Evolutionary conservation across 768 basidiomycete species (phyloP).

Genomic region (Rossbeevera mucosa): DNA sequence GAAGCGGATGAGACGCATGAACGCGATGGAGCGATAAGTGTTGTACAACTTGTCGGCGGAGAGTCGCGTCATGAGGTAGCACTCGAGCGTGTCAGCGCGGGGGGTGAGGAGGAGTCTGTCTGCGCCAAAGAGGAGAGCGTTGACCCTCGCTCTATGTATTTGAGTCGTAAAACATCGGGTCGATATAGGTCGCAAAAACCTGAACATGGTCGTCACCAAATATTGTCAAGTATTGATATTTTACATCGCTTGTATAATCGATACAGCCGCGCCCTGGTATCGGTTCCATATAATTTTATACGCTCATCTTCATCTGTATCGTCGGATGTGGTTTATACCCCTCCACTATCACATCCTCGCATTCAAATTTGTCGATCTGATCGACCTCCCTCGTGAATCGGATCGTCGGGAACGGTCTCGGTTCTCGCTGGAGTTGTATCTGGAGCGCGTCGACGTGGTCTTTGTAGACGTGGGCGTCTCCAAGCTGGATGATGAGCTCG

Average conservation of each 20-base stretch:
- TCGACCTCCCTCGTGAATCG: conserved; percentile 61
- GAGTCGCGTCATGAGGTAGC: conserved; percentile 21
- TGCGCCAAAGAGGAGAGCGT: conserved; percentile 24
- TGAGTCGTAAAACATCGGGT: background rate
- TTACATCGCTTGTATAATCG: too few species aligned
- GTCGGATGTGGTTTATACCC: conserved; percentile 80
- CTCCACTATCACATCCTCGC: conserved; percentile 79
- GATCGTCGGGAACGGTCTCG: conserved; percentile 79
- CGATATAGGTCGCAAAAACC: conserved; percentile 5
- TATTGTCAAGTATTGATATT: too few species aligned
- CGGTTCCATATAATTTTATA: conserved; percentile 41
- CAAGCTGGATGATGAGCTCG: conserved; percentile 92
- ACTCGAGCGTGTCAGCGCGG: conserved; percentile 15
- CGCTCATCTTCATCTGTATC: conserved; percentile 97
- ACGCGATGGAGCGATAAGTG: conserved; percentile 28
- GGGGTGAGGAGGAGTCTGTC: conserved; percentile 25
- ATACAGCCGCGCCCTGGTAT: too few species aligned
- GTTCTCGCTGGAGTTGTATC: conserved; percentile 73
- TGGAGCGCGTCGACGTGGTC: conserved; percentile 89
- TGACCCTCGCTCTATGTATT: conserved; percentile 20
- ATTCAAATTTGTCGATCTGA: conserved; percentile 76
- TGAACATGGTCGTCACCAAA: too few species aligned
- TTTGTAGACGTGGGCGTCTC: conserved; percentile 94
- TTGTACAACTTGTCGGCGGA: conserved; percentile 27
- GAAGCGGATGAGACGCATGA: conserved; percentile 36